Evolutionary conservation across 2,329 filamentous ascomycete species (phyloP).

Genomic region (Verticillium isaacii): DNA sequence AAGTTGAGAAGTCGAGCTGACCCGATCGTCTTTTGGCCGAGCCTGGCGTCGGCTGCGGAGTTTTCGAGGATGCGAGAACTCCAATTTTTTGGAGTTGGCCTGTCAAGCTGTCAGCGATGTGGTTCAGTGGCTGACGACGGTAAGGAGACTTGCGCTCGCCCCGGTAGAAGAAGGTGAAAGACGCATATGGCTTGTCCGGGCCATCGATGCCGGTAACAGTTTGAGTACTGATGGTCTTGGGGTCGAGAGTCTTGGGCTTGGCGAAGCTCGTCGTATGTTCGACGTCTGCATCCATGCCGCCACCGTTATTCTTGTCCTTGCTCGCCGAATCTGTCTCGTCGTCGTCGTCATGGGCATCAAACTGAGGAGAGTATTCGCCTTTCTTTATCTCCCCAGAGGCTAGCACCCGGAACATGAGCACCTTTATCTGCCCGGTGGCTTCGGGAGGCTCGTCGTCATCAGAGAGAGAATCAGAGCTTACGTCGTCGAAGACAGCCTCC

Average conservation of each 20-base stretch:
- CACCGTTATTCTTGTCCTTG: conserved; percentile 30
- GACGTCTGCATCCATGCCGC: conserved; percentile 70
- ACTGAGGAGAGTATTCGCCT: conserved; percentile 96
- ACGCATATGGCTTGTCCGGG: conserved; percentile 91
- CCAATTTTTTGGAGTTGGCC: conserved; percentile 97
- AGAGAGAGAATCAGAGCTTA: conserved; percentile 69
- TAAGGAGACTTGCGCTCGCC: conserved; percentile 72
- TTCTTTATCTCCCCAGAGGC: conserved; percentile 97
- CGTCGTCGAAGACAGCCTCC: conserved; percentile 62
- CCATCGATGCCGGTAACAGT: conserved; percentile 98
- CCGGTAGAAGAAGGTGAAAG: conserved; percentile 96
- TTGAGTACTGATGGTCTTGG: conserved; percentile 96
- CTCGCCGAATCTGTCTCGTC: conserved; percentile 55
- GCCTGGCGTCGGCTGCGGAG: conserved; percentile 54
- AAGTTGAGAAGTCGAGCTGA: conserved; percentile 77
- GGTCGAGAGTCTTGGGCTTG: conserved; percentile 91
- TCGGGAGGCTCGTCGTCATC: conserved; percentile 84
- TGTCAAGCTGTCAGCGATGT: conserved; percentile 27
- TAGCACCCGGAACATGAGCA: conserved; percentile 90
- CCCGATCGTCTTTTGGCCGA: conserved; percentile 74
- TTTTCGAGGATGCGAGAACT: conserved; percentile 67
- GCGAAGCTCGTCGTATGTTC: conserved; percentile 98
- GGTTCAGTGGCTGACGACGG: background rate
- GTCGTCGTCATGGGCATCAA: conserved; percentile 93
- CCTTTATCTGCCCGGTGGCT: conserved; percentile 95